Conservation (phyloP, 345 rosid genomes). For the Eutrema heterophyllum region DNA sequence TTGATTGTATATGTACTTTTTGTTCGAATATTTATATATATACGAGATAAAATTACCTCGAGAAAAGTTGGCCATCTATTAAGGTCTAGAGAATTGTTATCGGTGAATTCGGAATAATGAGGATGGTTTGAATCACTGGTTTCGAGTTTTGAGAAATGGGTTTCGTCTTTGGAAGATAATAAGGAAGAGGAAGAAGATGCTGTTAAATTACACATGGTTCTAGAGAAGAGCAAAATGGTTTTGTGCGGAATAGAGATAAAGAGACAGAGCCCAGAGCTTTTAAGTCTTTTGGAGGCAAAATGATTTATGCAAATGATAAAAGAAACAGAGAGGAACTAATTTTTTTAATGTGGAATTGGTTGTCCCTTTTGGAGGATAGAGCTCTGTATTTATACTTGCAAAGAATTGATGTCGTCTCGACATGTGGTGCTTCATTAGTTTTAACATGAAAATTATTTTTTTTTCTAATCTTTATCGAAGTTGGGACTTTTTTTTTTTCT, state of each 20-base stretch:
- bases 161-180: conserved; percentile 34
- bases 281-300: conserved; percentile 22
- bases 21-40: neutral
- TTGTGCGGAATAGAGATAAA: neutral
- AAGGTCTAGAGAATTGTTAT: conserved; percentile 39
- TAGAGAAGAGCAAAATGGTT: conserved; percentile 4
- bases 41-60: conserved; percentile 43
- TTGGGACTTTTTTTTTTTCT: neutral
- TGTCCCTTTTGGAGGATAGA: conserved; percentile 18
- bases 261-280: conserved; percentile 4
- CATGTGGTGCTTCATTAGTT: neutral
- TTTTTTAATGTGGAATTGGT: conserved; percentile 14
- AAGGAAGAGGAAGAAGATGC: conserved; percentile 53
- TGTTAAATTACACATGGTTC: conserved; percentile 55
- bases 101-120: conserved; percentile 27
- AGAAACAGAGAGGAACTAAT: conserved; percentile 1
- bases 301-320: neutral
- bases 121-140: conserved; percentile 25
- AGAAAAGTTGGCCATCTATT: conserved; percentile 77
- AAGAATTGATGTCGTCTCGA: neutral
- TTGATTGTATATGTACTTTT: neutral
- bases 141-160: conserved; percentile 42
- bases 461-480: neutral
- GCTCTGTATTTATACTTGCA: conserved; percentile 8
- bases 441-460: neutral